Evolutionary conservation across 352 stramenopile genomes (phyloP), one percentile per base, ranked within the genome.

Genomic region (Paralagenidium karlingii): DNA sequence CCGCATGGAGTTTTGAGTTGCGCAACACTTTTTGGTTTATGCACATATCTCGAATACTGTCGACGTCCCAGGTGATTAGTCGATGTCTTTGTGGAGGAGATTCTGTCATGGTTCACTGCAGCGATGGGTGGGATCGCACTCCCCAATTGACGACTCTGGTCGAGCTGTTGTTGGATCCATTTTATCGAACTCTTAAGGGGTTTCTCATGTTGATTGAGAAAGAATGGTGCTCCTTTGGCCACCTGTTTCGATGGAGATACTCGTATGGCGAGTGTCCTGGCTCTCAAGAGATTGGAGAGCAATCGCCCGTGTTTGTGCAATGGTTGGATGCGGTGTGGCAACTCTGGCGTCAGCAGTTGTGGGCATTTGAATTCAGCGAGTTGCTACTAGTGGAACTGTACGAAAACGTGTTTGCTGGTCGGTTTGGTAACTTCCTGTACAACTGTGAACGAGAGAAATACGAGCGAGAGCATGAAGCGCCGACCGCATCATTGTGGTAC

Each of bases 301-400:
- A 96, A 38, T 98, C 94, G 30, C 96, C 96, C 1, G 94, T 99
- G 21, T 99, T 99, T 61, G 56, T 99, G 18, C 95, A 99, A 63
- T 99, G 96, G 71, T 52, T 99, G 24, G 96, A 99, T 74, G 94
- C 87, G 31, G 76, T 98, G 27, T 99, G 90, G 73, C 96, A 99
- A 66, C 69, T 99, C 29, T 87, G 97, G 49, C 73, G 91, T 26
- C 94, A 98, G 50, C 96, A 96, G 49, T 86, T 96, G 8, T 91
- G 92, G 55, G 87, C 78, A 21, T 99, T 99, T 53, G 96, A 99
- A 65, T 99, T 99, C 67, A 99, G 97, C 45, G 77, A 95, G 48
- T 57, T 42, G 8, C 50, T 96, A 25, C 62, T 99, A 5, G 62
- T 94, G 9, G 58, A 86, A 29, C 64, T 99, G 16, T 97, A 96